A percentile compares a stretch with the other conserved stretches of the same genome.
Conservation (phyloP, 2,329 filamentous ascomycete species). For the Alternaria conjuncta region DNA sequence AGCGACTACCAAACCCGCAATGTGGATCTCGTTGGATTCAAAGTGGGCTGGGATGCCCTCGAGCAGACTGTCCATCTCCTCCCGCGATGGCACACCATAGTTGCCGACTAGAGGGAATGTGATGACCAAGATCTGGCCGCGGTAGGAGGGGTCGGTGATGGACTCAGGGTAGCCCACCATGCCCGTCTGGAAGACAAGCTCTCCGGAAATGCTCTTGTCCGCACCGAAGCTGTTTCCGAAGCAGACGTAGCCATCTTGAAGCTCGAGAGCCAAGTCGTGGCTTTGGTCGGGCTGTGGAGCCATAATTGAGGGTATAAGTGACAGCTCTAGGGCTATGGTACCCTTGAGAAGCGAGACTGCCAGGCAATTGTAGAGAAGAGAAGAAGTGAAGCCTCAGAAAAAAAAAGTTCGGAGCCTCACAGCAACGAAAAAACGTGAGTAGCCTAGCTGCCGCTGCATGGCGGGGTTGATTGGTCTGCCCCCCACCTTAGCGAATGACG, state of each 20-base stretch:
- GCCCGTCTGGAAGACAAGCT: slow-evolving; percentile 98
- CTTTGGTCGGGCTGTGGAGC: slow-evolving; percentile 47
- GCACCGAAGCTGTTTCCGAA: slow-evolving; percentile 97
- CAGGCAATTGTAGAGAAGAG: slow-evolving; percentile 36
- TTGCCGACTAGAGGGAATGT: slow-evolving; percentile 96
- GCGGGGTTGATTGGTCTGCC: slow-evolving; percentile 21
- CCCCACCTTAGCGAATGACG: slow-evolving; percentile 12
- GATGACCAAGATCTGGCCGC: slow-evolving; percentile 92
- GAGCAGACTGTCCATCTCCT: slow-evolving; percentile 83
- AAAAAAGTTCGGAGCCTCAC: slow-evolving; percentile 23
- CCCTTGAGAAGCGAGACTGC: slow-evolving; percentile 42
- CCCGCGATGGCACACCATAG: slow-evolving; percentile 92
- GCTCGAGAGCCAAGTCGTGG: slow-evolving; percentile 82
- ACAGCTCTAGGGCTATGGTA: slow-evolving; percentile 44
- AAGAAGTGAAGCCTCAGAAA: slow-evolving; percentile 19
- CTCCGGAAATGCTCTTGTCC: slow-evolving; percentile 90
- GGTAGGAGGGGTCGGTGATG: slow-evolving; percentile 85
- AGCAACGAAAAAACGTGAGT: slow-evolving; percentile 9
- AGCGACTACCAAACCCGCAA: slow-evolving; percentile 87
- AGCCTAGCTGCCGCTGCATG: slow-evolving; percentile 13
- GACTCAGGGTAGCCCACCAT: slow-evolving; percentile 99
- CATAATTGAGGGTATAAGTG: slow-evolving; percentile 38
- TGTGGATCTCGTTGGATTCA: slow-evolving; percentile 90
- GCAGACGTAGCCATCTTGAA: slow-evolving; percentile 89
- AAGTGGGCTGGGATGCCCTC: slow-evolving; percentile 90